These are phyloP conservation scores for Tuber aestivum DNA, from an alignment of 495 filamentous ascomycete genomes.

Conservation along the genomic window DNA sequence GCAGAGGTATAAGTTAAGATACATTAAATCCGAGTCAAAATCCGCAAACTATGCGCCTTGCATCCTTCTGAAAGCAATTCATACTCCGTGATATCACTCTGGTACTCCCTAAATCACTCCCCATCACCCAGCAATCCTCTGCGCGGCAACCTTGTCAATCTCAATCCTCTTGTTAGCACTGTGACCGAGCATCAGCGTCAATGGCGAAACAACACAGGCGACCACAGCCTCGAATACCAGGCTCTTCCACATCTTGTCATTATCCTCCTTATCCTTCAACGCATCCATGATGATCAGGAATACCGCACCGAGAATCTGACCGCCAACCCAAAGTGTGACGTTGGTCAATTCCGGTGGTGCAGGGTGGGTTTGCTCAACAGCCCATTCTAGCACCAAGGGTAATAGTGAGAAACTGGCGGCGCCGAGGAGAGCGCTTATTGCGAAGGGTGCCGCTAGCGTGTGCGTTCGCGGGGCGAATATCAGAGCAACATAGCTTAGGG, in stretches of 20 bases:
- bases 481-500: constrained; percentile 63
- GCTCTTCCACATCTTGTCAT: constrained; percentile 45
- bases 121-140: neutral
- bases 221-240: constrained; percentile 74
- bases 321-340: constrained; percentile 76
- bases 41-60: neutral
- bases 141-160: constrained; percentile 46
- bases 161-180: constrained; percentile 55
- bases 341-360: constrained; percentile 80
- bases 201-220: constrained; percentile 57
- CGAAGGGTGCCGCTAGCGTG: constrained; percentile 63
- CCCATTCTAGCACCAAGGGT: constrained; percentile 77
- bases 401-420: constrained; percentile 73
- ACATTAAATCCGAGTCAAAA: neutral
- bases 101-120: neutral
- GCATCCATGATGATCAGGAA: constrained; percentile 80
- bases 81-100: neutral
- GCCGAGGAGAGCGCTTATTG: constrained; percentile 66
- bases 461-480: constrained; percentile 72
- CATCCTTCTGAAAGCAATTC: neutral
- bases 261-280: constrained; percentile 55
- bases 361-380: constrained; percentile 80
- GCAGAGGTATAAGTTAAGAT: neutral
- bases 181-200: constrained; percentile 61
- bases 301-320: constrained; percentile 69